A percentile compares a stretch with the other conserved stretches of the same genome.
phyloP scores from a whole-genome alignment of 768 basidiomycete genomes.

The Tylopilus felleus region DNA sequence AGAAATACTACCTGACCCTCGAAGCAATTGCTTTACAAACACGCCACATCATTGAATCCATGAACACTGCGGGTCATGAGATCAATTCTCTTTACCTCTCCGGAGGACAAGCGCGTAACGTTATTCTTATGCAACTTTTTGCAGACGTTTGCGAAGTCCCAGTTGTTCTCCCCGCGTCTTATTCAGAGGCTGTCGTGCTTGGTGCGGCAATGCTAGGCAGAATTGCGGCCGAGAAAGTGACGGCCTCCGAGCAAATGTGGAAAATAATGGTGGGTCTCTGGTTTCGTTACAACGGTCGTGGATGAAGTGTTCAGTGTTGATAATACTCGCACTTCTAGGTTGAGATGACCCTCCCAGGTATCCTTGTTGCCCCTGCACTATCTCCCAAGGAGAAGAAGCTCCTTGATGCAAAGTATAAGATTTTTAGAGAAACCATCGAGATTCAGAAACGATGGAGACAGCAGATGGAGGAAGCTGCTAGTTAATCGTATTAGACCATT shows the following conservation, averaged over 20 bases:
- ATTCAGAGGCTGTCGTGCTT: slow-evolving; percentile 80
- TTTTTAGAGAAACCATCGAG: slow-evolving; percentile 85
- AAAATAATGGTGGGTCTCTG: slow-evolving; percentile 69
- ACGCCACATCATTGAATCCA: slow-evolving; percentile 85
- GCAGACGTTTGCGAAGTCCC: slow-evolving; percentile 81
- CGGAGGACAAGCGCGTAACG: slow-evolving; percentile 91
- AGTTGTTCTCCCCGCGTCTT: slow-evolving; percentile 76
- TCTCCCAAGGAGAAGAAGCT: slow-evolving; percentile 64
- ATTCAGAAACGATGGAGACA: slow-evolving; percentile 86
- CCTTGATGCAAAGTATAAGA: slow-evolving; percentile 88
- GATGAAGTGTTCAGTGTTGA: neutral
- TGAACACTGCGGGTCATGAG: slow-evolving; percentile 83
- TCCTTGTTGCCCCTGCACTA: slow-evolving; percentile 62
- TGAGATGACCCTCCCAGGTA: slow-evolving; percentile 89
- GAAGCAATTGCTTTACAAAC: slow-evolving; percentile 95
- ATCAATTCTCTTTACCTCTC: slow-evolving; percentile 88
- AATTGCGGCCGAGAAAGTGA: slow-evolving; percentile 65
- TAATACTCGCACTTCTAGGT: slow-evolving; percentile 43
- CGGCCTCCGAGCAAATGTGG: slow-evolving; percentile 73
- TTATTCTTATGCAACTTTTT: slow-evolving; percentile 82
- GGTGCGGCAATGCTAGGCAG: slow-evolving; percentile 94
- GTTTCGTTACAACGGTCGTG: neutral
- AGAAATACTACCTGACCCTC: slow-evolving; percentile 86
- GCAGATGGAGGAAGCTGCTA: slow-evolving; percentile 62
- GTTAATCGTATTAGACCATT: neutral